Percentiles rank a stretch among this genome's conserved stretches.
phyloP scores from a whole-genome alignment of 176 grass and related monocot species.

The Puya raimondii region DNA sequence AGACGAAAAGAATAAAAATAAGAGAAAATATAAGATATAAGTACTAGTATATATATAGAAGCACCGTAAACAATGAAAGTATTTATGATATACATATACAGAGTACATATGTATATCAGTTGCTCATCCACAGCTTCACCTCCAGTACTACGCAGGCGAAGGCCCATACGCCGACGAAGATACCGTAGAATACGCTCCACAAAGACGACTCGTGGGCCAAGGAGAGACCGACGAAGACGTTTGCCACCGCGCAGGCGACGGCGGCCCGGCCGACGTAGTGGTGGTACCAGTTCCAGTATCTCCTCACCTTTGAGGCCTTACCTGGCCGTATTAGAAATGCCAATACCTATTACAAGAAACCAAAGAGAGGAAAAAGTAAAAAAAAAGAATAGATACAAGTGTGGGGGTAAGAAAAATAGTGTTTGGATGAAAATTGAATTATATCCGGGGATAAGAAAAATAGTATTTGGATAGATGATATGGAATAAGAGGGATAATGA shows the following conservation, averaged over 20 bases:
- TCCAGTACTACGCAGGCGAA: constrained; percentile 24
- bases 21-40: too few relatives aligned
- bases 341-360: constrained; percentile 17
- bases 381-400: too few relatives aligned
- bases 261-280: constrained; percentile 39
- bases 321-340: constrained; percentile 47
- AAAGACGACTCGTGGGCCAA: constrained; percentile 23
- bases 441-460: too few relatives aligned
- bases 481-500: too few relatives aligned
- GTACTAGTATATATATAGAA: too few relatives aligned
- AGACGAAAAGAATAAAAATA: too few relatives aligned
- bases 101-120: constrained; percentile 2
- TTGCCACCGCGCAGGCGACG: constrained; percentile 24
- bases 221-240: constrained; percentile 44
- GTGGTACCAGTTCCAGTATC: constrained; percentile 73
- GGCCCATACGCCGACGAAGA: constrained; percentile 30
- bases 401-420: too few relatives aligned
- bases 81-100: neutral
- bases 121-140: constrained; percentile 32
- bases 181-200: constrained; percentile 13
- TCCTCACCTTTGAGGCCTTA: constrained; percentile 42
- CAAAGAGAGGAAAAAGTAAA: neutral
- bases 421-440: too few relatives aligned
- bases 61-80: neutral
- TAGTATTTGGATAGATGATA: too few relatives aligned